A percentile compares a stretch with the other conserved stretches of the same genome.
Conservation (phyloP, 306 rosid species). For the Prunus mira region DNA sequence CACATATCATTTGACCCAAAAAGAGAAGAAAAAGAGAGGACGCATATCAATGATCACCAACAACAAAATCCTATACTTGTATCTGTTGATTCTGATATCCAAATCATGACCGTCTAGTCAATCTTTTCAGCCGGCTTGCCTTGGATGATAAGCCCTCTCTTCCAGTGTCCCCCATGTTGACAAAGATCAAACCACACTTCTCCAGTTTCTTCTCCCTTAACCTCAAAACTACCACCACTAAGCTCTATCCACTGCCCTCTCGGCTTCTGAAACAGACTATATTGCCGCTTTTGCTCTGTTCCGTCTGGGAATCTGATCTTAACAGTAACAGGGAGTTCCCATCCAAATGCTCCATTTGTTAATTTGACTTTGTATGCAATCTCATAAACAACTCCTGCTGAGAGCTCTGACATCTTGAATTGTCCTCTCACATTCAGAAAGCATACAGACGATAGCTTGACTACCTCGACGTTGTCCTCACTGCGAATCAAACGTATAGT, state of each 20-base stretch:
- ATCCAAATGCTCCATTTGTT: slow-evolving; percentile 16
- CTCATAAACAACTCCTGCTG: slow-evolving; percentile 3
- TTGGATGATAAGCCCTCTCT: slow-evolving; percentile 9
- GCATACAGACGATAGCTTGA: background rate
- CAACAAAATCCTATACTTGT: too few relatives aligned
- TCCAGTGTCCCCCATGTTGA: slow-evolving; percentile 4
- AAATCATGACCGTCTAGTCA: too few relatives aligned
- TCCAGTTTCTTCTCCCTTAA: background rate
- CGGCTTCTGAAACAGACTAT: slow-evolving; percentile 14
- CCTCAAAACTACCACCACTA: background rate
- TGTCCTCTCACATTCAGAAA: slow-evolving; percentile 2
- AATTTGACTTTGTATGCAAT: slow-evolving; percentile 4
- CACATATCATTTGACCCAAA: too few relatives aligned
- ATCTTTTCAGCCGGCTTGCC: slow-evolving; percentile 1
- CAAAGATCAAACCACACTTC: background rate
- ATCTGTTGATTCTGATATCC: background rate
- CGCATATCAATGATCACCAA: too few relatives aligned
- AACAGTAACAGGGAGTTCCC: slow-evolving; percentile 16
- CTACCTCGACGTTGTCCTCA: background rate
- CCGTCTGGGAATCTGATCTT: background rate
- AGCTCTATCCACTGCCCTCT: slow-evolving; percentile 18
- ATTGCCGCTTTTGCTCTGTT: background rate
- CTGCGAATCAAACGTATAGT: background rate
- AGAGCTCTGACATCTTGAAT: slow-evolving; percentile 14
- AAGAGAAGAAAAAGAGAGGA: too few relatives aligned